Conservation (phyloP, 805 yeast species). For the Wickerhamiella bombiphila region DNA sequence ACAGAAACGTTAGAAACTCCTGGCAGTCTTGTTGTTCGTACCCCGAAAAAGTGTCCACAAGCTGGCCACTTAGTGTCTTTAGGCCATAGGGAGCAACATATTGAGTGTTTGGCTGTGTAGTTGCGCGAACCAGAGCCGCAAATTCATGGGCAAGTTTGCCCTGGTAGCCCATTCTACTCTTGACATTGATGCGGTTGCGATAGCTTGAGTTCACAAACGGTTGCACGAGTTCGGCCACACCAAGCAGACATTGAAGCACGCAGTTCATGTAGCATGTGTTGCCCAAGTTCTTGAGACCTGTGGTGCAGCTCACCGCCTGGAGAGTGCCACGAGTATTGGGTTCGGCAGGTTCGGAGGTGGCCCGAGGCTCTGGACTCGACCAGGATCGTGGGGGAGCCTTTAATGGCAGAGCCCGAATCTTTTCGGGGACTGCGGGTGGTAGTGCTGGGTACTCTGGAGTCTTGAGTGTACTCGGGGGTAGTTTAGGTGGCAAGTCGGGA, state of each 20-base stretch:
- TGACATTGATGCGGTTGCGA: conserved; percentile 51
- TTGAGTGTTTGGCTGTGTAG: conserved; percentile 27
- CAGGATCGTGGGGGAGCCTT: too few species aligned
- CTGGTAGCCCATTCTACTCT: conserved; percentile 62
- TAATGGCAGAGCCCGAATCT: too few species aligned
- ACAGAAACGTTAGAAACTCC: conserved; percentile 59
- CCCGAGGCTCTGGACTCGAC: too few species aligned
- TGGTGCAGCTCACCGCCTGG: conserved; percentile 17
- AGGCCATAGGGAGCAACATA: conserved; percentile 48
- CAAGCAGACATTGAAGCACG: conserved; percentile 63
- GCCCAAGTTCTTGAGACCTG: conserved; percentile 70
- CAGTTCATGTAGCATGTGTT: conserved; percentile 89
- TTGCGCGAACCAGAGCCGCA: conserved; percentile 40
- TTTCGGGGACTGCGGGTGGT: too few species aligned
- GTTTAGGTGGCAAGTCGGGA: background rate
- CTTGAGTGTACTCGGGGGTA: background rate
- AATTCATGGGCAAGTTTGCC: conserved; percentile 64
- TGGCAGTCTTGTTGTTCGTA: conserved; percentile 74
- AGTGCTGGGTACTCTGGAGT: background rate
- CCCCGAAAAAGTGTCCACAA: conserved; percentile 48
- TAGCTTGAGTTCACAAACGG: conserved; percentile 51
- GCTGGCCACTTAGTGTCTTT: conserved; percentile 50
- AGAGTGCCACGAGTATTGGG: too few species aligned
- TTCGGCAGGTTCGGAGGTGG: too few species aligned
- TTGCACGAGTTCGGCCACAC: conserved; percentile 47